These are phyloP conservation scores for Coniochaeta hoffmannii DNA, from an alignment of 2,329 filamentous ascomycete genomes.

Conservation along the genomic window DNA sequence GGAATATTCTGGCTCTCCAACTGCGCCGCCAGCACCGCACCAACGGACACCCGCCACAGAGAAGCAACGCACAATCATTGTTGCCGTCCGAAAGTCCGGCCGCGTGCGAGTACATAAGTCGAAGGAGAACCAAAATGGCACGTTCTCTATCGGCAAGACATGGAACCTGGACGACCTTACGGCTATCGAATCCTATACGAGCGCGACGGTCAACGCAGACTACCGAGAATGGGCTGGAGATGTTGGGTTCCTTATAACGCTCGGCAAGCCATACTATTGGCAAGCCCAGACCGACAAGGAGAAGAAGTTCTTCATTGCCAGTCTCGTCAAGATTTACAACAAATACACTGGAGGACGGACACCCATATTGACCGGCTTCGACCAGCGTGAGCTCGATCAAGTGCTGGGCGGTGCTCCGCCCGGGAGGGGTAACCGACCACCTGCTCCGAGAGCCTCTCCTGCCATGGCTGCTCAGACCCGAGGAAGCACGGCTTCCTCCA, in stretches of 20 bases:
- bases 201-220: constrained; percentile 48
- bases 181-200: constrained; percentile 74
- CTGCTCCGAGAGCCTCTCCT: constrained; percentile 18
- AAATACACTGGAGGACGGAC: constrained; percentile 88
- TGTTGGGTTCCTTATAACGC: constrained; percentile 77
- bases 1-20: constrained; percentile 79
- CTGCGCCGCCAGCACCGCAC: constrained; percentile 74
- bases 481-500: not conserved
- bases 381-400: constrained; percentile 67
- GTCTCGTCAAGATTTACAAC: constrained; percentile 88
- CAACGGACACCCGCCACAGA: constrained; percentile 64
- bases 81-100: constrained; percentile 87
- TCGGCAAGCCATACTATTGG: constrained; percentile 97
- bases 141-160: constrained; percentile 96
- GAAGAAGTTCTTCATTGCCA: constrained; percentile 97
- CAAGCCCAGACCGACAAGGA: constrained; percentile 88
- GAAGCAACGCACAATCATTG: constrained; percentile 85
- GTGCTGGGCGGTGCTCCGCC: constrained; percentile 51
- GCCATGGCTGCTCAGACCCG: not conserved
- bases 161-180: constrained; percentile 92
- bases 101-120: constrained; percentile 95
- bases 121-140: constrained; percentile 86
- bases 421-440: constrained; percentile 16
- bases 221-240: constrained; percentile 72
- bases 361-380: constrained; percentile 77